A percentile compares a stretch with the other conserved stretches of the same genome.
phyloP scores from a whole-genome alignment of 2,329 filamentous ascomycete species.

The Nakataea oryzae region DNA sequence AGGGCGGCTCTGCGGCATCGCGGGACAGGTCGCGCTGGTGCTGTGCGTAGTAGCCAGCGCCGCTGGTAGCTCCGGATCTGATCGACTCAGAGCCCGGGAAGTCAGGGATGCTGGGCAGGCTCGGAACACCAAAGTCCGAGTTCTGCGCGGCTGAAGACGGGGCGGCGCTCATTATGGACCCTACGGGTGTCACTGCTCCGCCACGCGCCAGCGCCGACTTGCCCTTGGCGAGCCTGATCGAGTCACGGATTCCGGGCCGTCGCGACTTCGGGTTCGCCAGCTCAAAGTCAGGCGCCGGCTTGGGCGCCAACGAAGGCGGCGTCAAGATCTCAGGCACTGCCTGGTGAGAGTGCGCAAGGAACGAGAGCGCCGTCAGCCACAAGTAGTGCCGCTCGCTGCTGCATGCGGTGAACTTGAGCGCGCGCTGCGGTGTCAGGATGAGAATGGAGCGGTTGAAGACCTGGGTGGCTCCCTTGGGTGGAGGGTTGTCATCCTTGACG shows the following conservation, averaged over 20 bases:
- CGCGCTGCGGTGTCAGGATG: constrained; percentile 85
- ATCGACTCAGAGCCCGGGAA: constrained; percentile 30
- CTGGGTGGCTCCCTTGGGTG: constrained; percentile 56
- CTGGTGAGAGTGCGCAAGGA: constrained; percentile 82
- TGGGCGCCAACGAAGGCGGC: constrained; percentile 24
- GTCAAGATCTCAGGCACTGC: constrained; percentile 58
- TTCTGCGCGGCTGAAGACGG: constrained; percentile 10
- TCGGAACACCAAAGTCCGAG: constrained; percentile 36
- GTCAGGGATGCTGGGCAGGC: constrained; percentile 26
- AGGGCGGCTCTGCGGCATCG: constrained; percentile 60
- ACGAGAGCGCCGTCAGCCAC: constrained; percentile 90
- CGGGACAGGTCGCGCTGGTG: constrained; percentile 38
- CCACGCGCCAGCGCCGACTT: constrained; percentile 24
- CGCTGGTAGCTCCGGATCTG: constrained; percentile 11
- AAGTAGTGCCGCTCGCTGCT: constrained; percentile 81
- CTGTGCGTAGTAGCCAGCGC: constrained; percentile 14
- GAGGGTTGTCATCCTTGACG: constrained; percentile 84
- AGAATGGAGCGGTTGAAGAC: constrained; percentile 90
- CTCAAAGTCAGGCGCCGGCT: constrained; percentile 41
- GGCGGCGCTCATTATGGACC: constrained; percentile 13
- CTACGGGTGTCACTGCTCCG: constrained; percentile 6
- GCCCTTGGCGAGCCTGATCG: constrained; percentile 79
- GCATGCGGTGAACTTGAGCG: constrained; percentile 85
- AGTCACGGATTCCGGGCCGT: constrained; percentile 64
- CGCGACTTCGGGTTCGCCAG: constrained; percentile 35